Base-by-base conservation (phyloP, 2,329 filamentous ascomycete species). In the Nigrograna mackinnonii region DNA sequence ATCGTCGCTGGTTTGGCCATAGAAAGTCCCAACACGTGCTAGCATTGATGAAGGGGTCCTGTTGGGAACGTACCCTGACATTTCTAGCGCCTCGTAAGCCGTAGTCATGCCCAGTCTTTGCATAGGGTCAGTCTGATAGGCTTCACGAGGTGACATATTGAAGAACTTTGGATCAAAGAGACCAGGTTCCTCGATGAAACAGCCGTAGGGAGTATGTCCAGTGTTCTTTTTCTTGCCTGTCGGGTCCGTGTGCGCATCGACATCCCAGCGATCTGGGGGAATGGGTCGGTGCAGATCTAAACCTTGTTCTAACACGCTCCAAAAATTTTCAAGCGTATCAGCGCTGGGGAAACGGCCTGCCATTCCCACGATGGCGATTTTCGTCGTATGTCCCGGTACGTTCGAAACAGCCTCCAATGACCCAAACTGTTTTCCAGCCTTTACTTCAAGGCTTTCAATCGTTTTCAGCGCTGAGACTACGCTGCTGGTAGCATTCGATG, bases 51-150 rank as follows among this genome's bases (percentile, higher is more conserved):
- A 58, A 11, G 55, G 42, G 1, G 66, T 69, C 4, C 50, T 34
- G 43, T 65, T 53, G 1, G 47, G 46, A 7, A 66, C 57, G 42
- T 47, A 57, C 2, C 62, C 64, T 6, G 48, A 55, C 22, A 55
- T 62, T 35, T 71, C 68, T 3, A 79, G 41, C 2, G 69, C 65
- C 46, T 70, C 55, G 28, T 59, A 66, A 0, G 54, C 45, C 5
- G 55, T 35, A 35, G 65, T 51, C 11, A 66, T 41, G 3, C 58
- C 24, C 6, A 58, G 41, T 3, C 62, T 46, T 30, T 65, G 58
- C 32, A 63, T 54, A 19, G 60, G 60, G 26, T 65, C 59, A 50
- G 57, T 57, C 17, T 39, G 35, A 2, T 44, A 39, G 3, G 59
- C 58, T 19, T 65, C 60, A 6, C 42, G 41, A 9, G 44, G 30